A percentile compares a stretch with the other conserved stretches of the same genome.
These are phyloP conservation scores for Waitea zeae DNA, from an alignment of 1,284 basidiomycete species.

Conservation along the genomic window DNA sequence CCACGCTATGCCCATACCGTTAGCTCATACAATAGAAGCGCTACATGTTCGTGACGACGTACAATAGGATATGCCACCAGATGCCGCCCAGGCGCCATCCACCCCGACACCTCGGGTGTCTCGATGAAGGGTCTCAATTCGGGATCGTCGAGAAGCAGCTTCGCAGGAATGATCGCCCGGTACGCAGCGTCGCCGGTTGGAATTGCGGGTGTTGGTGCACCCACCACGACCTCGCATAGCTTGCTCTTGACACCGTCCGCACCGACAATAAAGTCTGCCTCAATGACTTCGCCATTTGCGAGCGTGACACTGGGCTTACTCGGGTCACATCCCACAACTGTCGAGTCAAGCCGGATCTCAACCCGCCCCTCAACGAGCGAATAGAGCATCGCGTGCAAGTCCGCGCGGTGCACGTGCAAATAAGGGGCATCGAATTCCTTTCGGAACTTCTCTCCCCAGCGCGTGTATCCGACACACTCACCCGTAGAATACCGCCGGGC, in stretches of 20 bases:
- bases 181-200: constrained; percentile 38
- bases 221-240: constrained; percentile 27
- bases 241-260: constrained; percentile 33
- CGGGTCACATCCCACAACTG: constrained; percentile 25
- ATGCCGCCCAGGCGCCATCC: constrained; percentile 24
- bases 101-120: constrained; percentile 21
- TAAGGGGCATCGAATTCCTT: constrained; percentile 23
- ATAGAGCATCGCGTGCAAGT: constrained; percentile 33
- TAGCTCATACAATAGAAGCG: no score
- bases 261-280: constrained; percentile 23
- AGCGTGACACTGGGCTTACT: constrained; percentile 17
- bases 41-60: constrained; percentile 6
- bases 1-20: constrained; percentile 19
- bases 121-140: constrained; percentile 25
- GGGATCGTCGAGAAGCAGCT: constrained; percentile 26
- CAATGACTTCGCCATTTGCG: constrained; percentile 17
- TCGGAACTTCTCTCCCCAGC: constrained; percentile 19
- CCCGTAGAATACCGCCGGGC: constrained; percentile 23
- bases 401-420: constrained; percentile 37
- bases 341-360: constrained; percentile 25
- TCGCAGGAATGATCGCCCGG: constrained; percentile 28
- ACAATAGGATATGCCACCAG: constrained; percentile 26
- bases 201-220: constrained; percentile 12
- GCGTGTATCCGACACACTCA: constrained; percentile 23
- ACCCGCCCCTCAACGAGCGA: constrained; percentile 27